Evolutionary conservation across 495 filamentous ascomycete genomes (phyloP), one percentile per base, ranked within the genome.

Genomic region (Aspergillus campestris): DNA sequence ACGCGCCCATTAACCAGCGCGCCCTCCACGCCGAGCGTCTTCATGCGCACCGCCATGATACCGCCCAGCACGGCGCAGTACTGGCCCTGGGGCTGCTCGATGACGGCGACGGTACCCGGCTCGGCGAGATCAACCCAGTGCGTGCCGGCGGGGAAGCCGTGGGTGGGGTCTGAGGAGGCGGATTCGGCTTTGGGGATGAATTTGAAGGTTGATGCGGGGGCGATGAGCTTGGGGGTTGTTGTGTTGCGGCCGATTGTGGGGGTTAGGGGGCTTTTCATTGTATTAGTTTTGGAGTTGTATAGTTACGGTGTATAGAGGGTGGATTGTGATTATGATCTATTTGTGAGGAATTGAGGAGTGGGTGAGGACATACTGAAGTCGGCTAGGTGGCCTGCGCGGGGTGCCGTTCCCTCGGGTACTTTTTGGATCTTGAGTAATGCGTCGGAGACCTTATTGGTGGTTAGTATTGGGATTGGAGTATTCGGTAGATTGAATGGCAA

Each of bases 41-140:
- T 76, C 74, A 85, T 80, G 18, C 82, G 62, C 9, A 70, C 64
- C 1, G 80, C 83, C 70, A 86, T 82, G 45, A 86, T 83, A 2
- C 81, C 82, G 29, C 83, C 83, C 0, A 84, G 62, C 8, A 82
- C 74, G 8, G 82, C 83, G 55, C 78, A 82, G 27, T 69, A 66
- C 58, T 84, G 81, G 6, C 66, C 65, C 6, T 56, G 43, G 0
- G 82, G 81, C 52, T 86, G 82, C 27, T 72, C 70, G 31, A 84
- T 61, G 2, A 86, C 67, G 4, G 78, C 73, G 34, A 84, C 69
- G 2, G 74, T 77, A 1, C 67, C 71, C 0, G 68, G 62, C 1
- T 70, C 51, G 7, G 74, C 67, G 34, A 70, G 65, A 56, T 86
- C 82, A 32, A 79, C 78, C 60, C 74, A 86, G 52, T 82, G 80